Evolutionary conservation across 2,329 filamentous ascomycete species (phyloP), one percentile per base, ranked within the genome.

Genomic region (Eutypella sp.): DNA sequence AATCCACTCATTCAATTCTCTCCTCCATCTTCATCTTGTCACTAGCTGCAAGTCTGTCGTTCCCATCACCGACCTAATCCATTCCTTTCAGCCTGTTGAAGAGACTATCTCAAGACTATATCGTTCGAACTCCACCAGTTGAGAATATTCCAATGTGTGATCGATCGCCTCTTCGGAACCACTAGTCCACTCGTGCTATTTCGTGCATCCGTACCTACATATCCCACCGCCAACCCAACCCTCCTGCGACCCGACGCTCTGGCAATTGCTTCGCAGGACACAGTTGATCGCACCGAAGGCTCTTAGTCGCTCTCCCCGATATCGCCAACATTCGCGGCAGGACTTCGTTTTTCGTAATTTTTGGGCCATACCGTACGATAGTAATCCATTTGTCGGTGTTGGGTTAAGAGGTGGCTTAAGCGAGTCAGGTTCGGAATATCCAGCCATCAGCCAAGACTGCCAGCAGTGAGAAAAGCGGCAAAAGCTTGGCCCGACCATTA

Each of bases 201-300:
- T 50, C 45, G 53, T 56, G 57, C 58, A 56, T 56, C 48, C 48
- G 53, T 57, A 56, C 58, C 56, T 58, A 58, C 56, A 59, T 57
- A 56, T 55, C 51, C 52, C 54, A 52, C 53, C 51, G 51, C 33
- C 46, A 50, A 44, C 49, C 51, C 54, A 53, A 48, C 53, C 48
- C 50, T 44, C 44, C 53, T 49, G 45, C n/a, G 29, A 33, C 29
- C 29, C 29, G 45, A 46, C 38, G 47, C 38, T 47, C 40, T 49
- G 44, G 47, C 49, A 46, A 19, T 49, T 47, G 49, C 46, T 43
- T 47, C 44, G 49, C 51, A 52, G 47, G 45, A 47, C 39, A 41
- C 47, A 42, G 48, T 44, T 47, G 47, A 47, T 39, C n/a, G 8
- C 7, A 24, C 31, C 5, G 10, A 8, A 6, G 5, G 5, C 31